Evolutionary conservation across 306 rosid species (phyloP).

Genomic region (Quercus engelmannii): DNA sequence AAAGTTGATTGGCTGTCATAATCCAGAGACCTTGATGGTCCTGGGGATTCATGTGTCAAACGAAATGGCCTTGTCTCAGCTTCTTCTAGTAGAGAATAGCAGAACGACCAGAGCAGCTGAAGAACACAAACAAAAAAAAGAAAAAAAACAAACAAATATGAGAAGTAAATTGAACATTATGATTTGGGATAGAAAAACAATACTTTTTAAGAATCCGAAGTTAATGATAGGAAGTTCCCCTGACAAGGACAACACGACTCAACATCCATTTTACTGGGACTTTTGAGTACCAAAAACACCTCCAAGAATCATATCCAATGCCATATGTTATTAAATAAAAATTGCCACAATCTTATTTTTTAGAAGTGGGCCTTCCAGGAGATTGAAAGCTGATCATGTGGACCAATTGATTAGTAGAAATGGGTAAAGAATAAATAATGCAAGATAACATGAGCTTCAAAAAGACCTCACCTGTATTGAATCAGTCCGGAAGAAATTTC

Average conservation of each 20-base stretch:
- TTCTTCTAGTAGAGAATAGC: slow-evolving; percentile 48
- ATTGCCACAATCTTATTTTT: neutral
- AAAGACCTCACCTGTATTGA: slow-evolving; percentile 62
- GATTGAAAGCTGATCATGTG: neutral
- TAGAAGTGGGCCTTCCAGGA: neutral
- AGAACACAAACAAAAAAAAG: neutral
- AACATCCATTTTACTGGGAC: neutral
- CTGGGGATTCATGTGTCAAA: slow-evolving; percentile 80
- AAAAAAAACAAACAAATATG: slow-evolving; percentile 3
- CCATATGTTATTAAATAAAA: too few species aligned
- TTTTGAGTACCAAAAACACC: neutral
- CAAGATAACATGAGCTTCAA: neutral
- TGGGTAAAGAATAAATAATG: neutral
- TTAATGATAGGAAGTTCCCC: neutral
- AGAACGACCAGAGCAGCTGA: slow-evolving; percentile 96
- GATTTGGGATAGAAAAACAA: neutral
- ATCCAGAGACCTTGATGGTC: slow-evolving; percentile 62
- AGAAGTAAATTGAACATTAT: neutral
- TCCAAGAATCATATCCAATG: neutral
- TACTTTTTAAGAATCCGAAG: neutral
- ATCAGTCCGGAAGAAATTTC: slow-evolving; percentile 69
- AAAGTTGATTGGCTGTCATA: slow-evolving; percentile 53
- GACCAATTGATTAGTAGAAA: neutral
- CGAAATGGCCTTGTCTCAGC: slow-evolving; percentile 53
- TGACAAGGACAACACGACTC: neutral